Evolutionary conservation across 2,329 filamentous ascomycete species (phyloP).

Genomic region (Fusarium agapanthi): DNA sequence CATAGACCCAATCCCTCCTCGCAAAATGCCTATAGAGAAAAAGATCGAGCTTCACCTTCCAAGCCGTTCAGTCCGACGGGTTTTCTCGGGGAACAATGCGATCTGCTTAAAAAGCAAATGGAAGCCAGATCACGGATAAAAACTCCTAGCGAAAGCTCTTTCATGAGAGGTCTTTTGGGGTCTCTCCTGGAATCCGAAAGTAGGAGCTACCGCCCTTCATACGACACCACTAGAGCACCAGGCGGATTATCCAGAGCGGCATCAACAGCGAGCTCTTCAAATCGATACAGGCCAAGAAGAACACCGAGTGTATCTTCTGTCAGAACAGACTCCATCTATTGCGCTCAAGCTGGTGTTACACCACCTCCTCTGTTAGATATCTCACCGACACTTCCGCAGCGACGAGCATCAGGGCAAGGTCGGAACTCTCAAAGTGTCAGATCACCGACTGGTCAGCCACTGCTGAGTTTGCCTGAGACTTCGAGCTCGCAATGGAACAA

Average conservation of each 20-base stretch:
- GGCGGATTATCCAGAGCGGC: not conserved
- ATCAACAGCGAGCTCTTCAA: not conserved
- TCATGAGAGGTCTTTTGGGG: not conserved
- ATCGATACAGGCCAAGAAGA: not conserved
- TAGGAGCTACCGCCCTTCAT: not conserved
- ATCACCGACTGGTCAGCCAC: not conserved
- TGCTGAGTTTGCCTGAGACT: rapidly evolving
- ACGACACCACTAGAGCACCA: rapidly evolving
- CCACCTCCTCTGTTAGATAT: not conserved
- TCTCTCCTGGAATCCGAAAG: not conserved
- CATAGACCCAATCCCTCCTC: no score
- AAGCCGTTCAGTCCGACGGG: constrained; percentile 1
- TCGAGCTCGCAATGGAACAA: not conserved
- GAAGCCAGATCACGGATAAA: not conserved
- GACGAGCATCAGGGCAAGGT: not conserved
- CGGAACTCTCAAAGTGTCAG: rapidly evolving
- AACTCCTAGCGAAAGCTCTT: not conserved
- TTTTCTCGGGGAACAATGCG: not conserved
- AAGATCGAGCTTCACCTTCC: no score
- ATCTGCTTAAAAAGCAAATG: not conserved
- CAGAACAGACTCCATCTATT: not conserved
- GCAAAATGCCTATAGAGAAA: no score
- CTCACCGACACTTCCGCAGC: not conserved
- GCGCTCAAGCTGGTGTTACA: not conserved
- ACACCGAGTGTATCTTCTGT: not conserved